These are phyloP conservation scores for Alternaria sp. DNA, from an alignment of 2,329 filamentous ascomycete genomes.

Conservation along the genomic window DNA sequence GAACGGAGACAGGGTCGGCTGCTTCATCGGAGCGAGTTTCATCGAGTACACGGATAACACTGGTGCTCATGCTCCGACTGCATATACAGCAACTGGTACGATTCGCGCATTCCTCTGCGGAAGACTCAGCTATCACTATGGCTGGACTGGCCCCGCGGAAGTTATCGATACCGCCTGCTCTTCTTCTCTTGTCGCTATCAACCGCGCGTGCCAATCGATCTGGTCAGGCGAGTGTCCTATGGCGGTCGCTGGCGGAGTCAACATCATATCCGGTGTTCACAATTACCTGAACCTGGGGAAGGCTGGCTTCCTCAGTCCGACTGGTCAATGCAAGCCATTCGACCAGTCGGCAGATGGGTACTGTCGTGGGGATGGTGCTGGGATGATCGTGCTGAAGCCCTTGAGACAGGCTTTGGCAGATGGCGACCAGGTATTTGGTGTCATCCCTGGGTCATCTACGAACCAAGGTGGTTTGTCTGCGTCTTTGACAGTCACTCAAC, in stretches of 20 bases:
- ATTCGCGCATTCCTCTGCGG: slow-evolving; percentile 35
- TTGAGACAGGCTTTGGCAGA: slow-evolving; percentile 61
- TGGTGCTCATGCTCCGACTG: slow-evolving; percentile 19
- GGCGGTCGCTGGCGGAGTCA: slow-evolving; percentile 51
- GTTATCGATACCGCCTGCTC: slow-evolving; percentile 50
- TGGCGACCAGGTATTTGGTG: slow-evolving; percentile 57
- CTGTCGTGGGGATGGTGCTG: slow-evolving; percentile 62
- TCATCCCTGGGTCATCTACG: slow-evolving; percentile 45
- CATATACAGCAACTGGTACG: slow-evolving; percentile 30
- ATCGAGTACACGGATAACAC: slow-evolving; percentile 42
- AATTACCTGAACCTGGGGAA: slow-evolving; percentile 46
- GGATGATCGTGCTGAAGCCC: slow-evolving; percentile 60
- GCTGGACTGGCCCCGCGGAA: slow-evolving; percentile 35
- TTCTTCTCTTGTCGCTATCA: slow-evolving; percentile 40
- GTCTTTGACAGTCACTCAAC: slow-evolving; percentile 24
- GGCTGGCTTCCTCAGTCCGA: slow-evolving; percentile 54
- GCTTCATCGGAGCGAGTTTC: slow-evolving; percentile 44
- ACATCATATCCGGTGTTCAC: slow-evolving; percentile 42
- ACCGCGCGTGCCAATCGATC: slow-evolving; percentile 40
- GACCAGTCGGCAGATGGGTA: slow-evolving; percentile 59
- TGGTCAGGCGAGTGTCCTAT: slow-evolving; percentile 35
- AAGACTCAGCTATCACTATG: slow-evolving; percentile 36
- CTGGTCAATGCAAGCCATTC: slow-evolving; percentile 57
- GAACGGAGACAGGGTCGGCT: slow-evolving; percentile 36
- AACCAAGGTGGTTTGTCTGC: slow-evolving; percentile 23